A percentile compares a stretch with the other conserved stretches of the same genome.
Evolutionary conservation across 2,329 filamentous ascomycete genomes (phyloP).

Genomic region (Penicillium frequentans): DNA sequence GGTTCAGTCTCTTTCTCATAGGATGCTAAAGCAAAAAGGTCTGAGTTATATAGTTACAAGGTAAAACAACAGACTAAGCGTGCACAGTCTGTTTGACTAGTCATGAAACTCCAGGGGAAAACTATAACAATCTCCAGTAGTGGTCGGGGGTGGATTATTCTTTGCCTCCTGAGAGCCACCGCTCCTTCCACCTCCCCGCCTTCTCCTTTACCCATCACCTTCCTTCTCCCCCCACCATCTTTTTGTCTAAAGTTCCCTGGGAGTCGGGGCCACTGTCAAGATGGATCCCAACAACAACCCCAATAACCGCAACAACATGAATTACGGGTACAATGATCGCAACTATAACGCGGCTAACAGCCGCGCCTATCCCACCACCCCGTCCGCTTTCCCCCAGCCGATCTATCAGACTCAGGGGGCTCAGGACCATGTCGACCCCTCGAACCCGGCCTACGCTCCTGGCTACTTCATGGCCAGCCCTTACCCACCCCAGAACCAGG

Average conservation of each 20-base stretch:
- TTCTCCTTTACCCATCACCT: constrained; percentile 14
- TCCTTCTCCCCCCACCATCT: constrained; percentile 6
- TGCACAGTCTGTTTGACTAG: not conserved
- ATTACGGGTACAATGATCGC: constrained; percentile 60
- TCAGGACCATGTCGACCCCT: constrained; percentile 60
- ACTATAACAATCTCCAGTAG: not conserved
- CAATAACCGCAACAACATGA: constrained; percentile 51
- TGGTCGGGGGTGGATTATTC: constrained; percentile 2
- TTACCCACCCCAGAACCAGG: constrained; percentile 50
- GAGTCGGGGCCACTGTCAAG: constrained; percentile 52
- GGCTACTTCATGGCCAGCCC: constrained; percentile 65
- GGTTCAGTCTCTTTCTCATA: not conserved
- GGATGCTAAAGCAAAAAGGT: not conserved
- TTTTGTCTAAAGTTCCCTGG: constrained; percentile 5
- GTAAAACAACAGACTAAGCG: not conserved
- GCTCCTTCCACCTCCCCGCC: constrained; percentile 26
- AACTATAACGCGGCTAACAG: constrained; percentile 64
- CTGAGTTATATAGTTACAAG: not conserved
- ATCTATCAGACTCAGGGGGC: constrained; percentile 65
- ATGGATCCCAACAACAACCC: constrained; percentile 57
- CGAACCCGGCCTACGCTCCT: constrained; percentile 43
- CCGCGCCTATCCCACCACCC: constrained; percentile 79
- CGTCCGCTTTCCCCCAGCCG: constrained; percentile 93
- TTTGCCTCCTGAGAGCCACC: constrained; percentile 30
- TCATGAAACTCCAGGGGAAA: not conserved